Evolutionary conservation across 2,329 filamentous ascomycete genomes (phyloP).

Genomic region (Camillea tinctor): DNA sequence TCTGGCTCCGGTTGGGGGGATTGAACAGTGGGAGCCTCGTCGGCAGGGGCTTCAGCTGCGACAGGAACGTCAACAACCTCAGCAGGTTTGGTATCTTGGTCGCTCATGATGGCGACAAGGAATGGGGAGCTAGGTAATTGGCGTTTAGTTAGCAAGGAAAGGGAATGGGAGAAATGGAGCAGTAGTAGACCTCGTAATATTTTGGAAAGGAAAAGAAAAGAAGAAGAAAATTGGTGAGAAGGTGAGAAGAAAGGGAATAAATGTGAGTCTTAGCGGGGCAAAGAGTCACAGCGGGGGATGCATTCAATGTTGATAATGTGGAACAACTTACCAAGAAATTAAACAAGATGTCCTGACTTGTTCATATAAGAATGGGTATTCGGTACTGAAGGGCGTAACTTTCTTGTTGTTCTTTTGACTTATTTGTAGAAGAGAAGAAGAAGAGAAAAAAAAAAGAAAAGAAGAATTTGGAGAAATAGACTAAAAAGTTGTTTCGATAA

Average conservation of each 20-base stretch:
- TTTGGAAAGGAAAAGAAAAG: not conserved
- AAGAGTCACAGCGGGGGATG: conserved; percentile 15
- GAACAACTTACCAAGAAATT: not conserved
- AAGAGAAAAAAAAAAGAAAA: conserved; percentile 1
- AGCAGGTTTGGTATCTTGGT: conserved; percentile 39
- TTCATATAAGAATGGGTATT: not conserved
- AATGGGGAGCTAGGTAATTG: not conserved
- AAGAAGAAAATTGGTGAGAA: conserved; percentile 1
- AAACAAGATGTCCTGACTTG: not conserved
- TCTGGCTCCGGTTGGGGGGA: conserved; percentile 2
- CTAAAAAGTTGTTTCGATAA: no score
- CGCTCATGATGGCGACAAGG: conserved; percentile 30
- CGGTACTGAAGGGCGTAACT: no score
- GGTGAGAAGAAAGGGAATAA: conserved; percentile 2
- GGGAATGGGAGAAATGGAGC: not conserved
- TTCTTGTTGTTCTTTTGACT: no score
- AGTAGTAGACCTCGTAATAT: not conserved
- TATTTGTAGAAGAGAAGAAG: no score
- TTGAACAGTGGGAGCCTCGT: not conserved
- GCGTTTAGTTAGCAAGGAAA: not conserved
- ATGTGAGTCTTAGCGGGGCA: conserved; percentile 14
- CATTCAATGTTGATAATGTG: not conserved
- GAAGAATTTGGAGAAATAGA: not conserved
- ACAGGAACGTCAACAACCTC: conserved; percentile 31
- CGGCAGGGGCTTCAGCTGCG: conserved; percentile 4